phyloP scores from a whole-genome alignment of 2,329 filamentous ascomycete species.

The Pseudocercospora fuligena region DNA sequence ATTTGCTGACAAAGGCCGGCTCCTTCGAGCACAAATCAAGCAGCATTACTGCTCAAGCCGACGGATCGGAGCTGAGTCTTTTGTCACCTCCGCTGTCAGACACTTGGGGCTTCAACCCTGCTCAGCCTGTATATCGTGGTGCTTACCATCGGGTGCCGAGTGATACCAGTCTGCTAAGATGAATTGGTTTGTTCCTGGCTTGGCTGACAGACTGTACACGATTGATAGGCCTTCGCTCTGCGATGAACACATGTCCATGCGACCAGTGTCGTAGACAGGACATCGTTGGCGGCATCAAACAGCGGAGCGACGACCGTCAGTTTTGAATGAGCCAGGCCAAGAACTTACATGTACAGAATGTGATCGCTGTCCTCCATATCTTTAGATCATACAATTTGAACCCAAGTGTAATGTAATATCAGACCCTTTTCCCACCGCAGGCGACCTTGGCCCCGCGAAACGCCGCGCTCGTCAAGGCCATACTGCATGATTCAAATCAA shows the following conservation, averaged over 20 bases:
- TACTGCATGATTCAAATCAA: not conserved
- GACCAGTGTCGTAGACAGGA: no score
- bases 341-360: no score
- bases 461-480: constrained; percentile 10
- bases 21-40: no score
- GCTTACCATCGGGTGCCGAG: not conserved
- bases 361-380: not conserved
- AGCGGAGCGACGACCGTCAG: no score
- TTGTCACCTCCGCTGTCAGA: not conserved
- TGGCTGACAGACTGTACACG: not conserved
- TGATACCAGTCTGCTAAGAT: not conserved
- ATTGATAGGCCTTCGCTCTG: not conserved
- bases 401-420: not conserved
- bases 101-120: not conserved
- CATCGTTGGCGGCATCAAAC: no score
- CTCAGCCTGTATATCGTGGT: not conserved
- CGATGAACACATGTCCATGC: not conserved
- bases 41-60: not conserved
- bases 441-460: not conserved
- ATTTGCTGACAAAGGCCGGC: not conserved
- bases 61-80: not conserved
- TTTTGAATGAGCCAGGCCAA: no score
- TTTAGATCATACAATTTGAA: not conserved
- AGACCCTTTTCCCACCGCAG: not conserved
- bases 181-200: no score